Conservation (phyloP, 2,329 filamentous ascomycete species). For the Mollisiaceae sp. region DNA sequence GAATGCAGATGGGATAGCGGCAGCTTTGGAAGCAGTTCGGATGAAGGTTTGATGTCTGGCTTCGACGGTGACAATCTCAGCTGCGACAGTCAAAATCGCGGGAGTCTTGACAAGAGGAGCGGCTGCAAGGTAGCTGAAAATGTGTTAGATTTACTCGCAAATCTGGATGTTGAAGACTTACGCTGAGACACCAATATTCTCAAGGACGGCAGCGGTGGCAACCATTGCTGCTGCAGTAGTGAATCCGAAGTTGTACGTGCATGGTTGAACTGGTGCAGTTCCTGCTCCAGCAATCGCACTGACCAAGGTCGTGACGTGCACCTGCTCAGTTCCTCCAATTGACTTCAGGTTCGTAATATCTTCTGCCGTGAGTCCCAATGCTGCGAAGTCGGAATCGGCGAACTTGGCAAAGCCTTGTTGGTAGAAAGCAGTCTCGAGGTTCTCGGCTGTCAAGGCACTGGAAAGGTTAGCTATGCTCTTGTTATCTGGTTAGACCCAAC, state of each 20-base stretch:
- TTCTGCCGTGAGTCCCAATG: slow-evolving; percentile 60
- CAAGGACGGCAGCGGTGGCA: slow-evolving; percentile 70
- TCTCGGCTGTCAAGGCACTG: slow-evolving; percentile 72
- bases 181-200: slow-evolving; percentile 76
- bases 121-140: slow-evolving; percentile 62
- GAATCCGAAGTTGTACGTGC: slow-evolving; percentile 75
- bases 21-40: slow-evolving; percentile 60
- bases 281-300: slow-evolving; percentile 65
- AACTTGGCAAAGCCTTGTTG: slow-evolving; percentile 72
- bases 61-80: slow-evolving; percentile 74
- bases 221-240: slow-evolving; percentile 71
- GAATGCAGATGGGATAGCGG: slow-evolving; percentile 70
- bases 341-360: slow-evolving; percentile 65
- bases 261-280: slow-evolving; percentile 68
- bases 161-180: slow-evolving; percentile 45
- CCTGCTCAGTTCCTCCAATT: slow-evolving; percentile 66
- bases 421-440: slow-evolving; percentile 77
- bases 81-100: slow-evolving; percentile 68
- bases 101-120: slow-evolving; percentile 66
- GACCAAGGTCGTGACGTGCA: slow-evolving; percentile 65
- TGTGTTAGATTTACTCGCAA: slow-evolving; percentile 12
- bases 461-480: slow-evolving; percentile 12
- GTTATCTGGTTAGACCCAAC: slow-evolving; percentile 29
- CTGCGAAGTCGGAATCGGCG: slow-evolving; percentile 65
- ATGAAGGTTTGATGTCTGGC: slow-evolving; percentile 76